Base-by-base conservation (phyloP, 176 grass and related monocot genomes). In the bread wheat (Triticum aestivum) region DNA sequence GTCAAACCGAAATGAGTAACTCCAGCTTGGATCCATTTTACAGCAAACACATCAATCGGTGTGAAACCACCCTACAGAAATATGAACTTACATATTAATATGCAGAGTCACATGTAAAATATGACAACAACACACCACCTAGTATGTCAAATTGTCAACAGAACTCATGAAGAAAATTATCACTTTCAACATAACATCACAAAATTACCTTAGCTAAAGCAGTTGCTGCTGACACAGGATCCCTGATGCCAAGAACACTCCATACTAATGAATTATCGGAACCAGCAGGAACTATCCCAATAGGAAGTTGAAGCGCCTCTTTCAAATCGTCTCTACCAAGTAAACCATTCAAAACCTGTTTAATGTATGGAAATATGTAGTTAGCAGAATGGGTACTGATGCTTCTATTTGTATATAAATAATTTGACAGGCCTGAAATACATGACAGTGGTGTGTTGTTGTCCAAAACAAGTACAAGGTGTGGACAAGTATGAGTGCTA, bases 211-310 rank as follows among this genome's bases (percentile, higher is more conserved):
- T 89, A 29, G 91, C 82, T 77, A 98, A 82, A 92, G 81, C 63
- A 82, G 30, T 77, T 67, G 93, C 88, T 79, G 96, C 96, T 41
- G 84, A 94, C 88, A 95, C 85, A 74, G 93, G 96, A 92, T 98
- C 96, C 84, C 83, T 98, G 64, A 88, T 80, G 68, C 96, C 96
- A 78, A 98, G 88, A 86, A 95, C 82, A 83, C 79, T 95, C 96
- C 93, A 98, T 15, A 93, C 89, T 67, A 98, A 91, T 41, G 96
- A 98, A 90, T 98, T 98, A 77, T 98, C 93, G 75, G 96, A 98
- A 76, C 96, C 96, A 86, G 89, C 87, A 41, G 93, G 96, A 75
- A 98, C 87, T 80, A 98, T 89, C 35, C 96, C 96, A 78, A 98
- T 95, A 35, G 96, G 96, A 26, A 91, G 64, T 52, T 72, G 89